Conservation (phyloP, 2,329 filamentous ascomycete species). For the Colletotrichum lupini region DNA sequence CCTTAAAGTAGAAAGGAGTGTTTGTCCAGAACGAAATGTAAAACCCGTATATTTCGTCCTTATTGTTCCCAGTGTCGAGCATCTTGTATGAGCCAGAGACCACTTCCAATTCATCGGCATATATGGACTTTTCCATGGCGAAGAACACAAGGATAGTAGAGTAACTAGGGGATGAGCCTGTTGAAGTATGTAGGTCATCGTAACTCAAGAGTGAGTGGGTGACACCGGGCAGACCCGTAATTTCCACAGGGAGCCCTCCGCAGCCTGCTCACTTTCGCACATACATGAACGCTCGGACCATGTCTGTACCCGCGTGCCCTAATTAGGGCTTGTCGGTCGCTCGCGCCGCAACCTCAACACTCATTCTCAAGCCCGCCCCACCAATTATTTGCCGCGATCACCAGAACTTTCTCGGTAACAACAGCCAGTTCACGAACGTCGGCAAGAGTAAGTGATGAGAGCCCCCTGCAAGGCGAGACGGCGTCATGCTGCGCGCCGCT, state of each 20-base stretch:
- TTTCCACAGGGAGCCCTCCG: not conserved
- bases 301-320: conserved; percentile 24
- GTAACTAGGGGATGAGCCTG: not conserved
- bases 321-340: conserved; percentile 32
- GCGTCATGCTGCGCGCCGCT: not conserved
- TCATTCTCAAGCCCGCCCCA: conserved; percentile 33
- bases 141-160: not conserved
- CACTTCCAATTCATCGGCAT: not conserved
- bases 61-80: not conserved
- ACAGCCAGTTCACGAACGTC: conserved; percentile 56
- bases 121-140: not conserved
- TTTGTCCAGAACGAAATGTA: not conserved
- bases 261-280: not conserved
- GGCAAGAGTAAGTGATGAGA: conserved; percentile 66
- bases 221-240: not conserved
- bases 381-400: conserved; percentile 30
- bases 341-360: conserved; percentile 23
- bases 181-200: not conserved
- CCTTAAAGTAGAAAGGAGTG: not conserved
- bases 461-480: not conserved
- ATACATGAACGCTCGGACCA: not conserved
- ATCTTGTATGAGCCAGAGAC: not conserved
- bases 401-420: conserved; percentile 45
- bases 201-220: not conserved
- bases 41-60: not conserved